Evolutionary conservation across 768 basidiomycete genomes (phyloP).

Genomic region (Hydnomerulius pinastri): DNA sequence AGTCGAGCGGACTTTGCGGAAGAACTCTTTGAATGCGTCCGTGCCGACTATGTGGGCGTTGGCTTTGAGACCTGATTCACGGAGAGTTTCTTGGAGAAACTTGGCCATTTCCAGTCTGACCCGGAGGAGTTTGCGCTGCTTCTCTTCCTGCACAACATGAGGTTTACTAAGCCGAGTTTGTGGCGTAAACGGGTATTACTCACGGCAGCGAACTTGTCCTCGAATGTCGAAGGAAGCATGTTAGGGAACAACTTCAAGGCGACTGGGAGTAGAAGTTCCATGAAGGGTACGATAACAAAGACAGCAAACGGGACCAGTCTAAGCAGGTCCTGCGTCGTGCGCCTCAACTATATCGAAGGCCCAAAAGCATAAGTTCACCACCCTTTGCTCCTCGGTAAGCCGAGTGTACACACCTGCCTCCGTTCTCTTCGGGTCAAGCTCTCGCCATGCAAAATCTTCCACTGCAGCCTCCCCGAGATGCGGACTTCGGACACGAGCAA

Average conservation of each 20-base stretch:
- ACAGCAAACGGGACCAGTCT: constrained; percentile 94
- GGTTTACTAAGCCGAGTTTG: neutral
- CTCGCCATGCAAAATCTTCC: constrained; percentile 91
- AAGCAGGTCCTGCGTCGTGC: constrained; percentile 91
- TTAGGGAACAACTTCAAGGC: constrained; percentile 97
- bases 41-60: constrained; percentile 91
- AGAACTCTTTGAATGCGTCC: constrained; percentile 99
- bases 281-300: constrained; percentile 95
- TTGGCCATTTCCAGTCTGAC: constrained; percentile 99
- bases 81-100: constrained; percentile 95
- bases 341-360: constrained; percentile 60
- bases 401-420: constrained; percentile 65
- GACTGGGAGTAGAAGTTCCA: constrained; percentile 95
- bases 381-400: neutral
- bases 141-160: constrained; percentile 75
- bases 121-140: constrained; percentile 91
- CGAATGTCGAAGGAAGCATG: constrained; percentile 98
- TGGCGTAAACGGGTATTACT: too few relatives aligned
- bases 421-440: constrained; percentile 90
- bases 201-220: constrained; percentile 94
- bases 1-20: constrained; percentile 95
- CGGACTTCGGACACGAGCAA: constrained; percentile 92
- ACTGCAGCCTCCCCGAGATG: constrained; percentile 84
- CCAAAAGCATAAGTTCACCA: constrained; percentile 4
- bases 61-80: constrained; percentile 91